A percentile compares a stretch with the other conserved stretches of the same genome.
Evolutionary conservation across 169 alveolate species (phyloP).

Genomic region (Perkinsus olseni): DNA sequence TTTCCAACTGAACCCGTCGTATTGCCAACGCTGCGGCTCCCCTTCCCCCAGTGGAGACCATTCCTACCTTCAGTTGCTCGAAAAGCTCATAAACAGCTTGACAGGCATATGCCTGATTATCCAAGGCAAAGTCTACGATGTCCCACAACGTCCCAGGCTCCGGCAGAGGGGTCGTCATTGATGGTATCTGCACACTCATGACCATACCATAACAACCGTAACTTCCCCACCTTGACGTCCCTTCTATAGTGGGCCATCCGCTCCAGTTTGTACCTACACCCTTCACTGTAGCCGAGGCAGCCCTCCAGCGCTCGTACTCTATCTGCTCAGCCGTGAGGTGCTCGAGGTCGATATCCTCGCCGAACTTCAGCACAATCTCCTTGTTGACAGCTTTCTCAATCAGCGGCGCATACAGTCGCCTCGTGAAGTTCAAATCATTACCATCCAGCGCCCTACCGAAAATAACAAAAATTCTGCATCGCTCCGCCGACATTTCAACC

Average conservation of each 20-base stretch:
- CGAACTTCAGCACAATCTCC: neutral
- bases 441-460: neutral
- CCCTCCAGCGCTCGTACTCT: neutral
- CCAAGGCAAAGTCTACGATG: conserved; percentile 23
- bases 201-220: neutral
- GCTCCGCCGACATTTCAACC: conserved; percentile 16
- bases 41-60: no score
- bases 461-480: neutral
- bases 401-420: neutral
- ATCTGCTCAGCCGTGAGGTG: neutral
- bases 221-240: neutral
- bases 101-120: conserved; percentile 27
- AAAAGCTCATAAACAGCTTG: conserved; percentile 27
- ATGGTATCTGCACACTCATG: neutral
- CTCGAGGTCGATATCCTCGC: neutral
- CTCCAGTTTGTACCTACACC: neutral
- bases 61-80: conserved; percentile 23
- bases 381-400: conserved; percentile 17
- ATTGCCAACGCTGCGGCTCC: no score
- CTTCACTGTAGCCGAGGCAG: neutral
- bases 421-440: neutral
- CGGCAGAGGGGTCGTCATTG: conserved; percentile 6
- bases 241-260: neutral
- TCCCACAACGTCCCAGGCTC: conserved; percentile 20
- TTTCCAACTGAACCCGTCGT: no score